These are phyloP conservation scores for Macrophomina pseudophaseolina DNA, from an alignment of 2,329 filamentous ascomycete species.

Conservation along the genomic window DNA sequence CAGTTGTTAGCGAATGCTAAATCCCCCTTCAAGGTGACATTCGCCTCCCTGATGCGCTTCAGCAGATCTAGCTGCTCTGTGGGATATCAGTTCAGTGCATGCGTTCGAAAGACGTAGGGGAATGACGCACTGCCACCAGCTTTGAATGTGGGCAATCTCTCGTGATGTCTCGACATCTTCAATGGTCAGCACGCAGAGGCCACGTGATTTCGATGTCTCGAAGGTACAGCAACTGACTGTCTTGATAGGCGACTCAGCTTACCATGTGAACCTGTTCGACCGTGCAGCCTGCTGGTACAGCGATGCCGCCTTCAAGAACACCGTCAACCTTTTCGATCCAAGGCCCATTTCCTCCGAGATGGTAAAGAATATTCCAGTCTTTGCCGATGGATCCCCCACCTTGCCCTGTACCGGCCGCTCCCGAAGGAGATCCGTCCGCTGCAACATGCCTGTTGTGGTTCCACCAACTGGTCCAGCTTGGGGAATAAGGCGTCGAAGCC, in stretches of 20 bases:
- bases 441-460: neutral
- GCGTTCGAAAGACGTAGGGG: neutral
- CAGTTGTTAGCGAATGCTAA: conserved; percentile 60
- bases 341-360: conserved; percentile 61
- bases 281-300: conserved; percentile 53
- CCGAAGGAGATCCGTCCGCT: neutral
- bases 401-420: conserved; percentile 23
- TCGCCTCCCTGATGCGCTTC: conserved; percentile 50
- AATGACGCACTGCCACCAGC: conserved; percentile 55
- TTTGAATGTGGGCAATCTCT: conserved; percentile 60
- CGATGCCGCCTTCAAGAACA: conserved; percentile 47
- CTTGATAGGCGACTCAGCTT: conserved; percentile 28
- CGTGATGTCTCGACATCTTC: conserved; percentile 63
- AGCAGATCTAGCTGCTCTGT: conserved; percentile 56
- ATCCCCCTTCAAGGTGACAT: conserved; percentile 53
- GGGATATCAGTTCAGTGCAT: conserved; percentile 28
- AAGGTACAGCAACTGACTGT: neutral
- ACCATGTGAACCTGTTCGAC: conserved; percentile 66
- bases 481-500: conserved; percentile 6
- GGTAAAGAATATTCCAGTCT: conserved; percentile 58
- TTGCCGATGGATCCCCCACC: conserved; percentile 37
- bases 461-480: conserved; percentile 24
- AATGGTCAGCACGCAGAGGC: conserved; percentile 27
- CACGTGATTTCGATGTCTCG: too few species aligned
- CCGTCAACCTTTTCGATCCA: conserved; percentile 58